Base-by-base conservation (phyloP, 305 asterid genomes). In the Euphrasia arctica region DNA sequence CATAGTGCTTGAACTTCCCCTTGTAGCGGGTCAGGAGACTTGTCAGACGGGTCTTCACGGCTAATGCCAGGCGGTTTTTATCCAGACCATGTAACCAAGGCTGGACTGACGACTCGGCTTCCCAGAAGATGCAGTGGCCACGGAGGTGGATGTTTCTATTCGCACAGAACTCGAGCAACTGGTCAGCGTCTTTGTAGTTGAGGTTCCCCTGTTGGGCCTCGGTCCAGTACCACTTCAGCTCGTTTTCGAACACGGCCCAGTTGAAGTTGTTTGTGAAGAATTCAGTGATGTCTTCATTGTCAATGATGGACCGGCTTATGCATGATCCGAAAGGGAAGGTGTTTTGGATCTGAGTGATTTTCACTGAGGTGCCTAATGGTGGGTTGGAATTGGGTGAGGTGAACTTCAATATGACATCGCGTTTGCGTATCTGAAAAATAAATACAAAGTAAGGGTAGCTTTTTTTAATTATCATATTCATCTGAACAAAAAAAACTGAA, bases 121-220 rank as follows among this genome's bases (percentile, higher is more conserved):
- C 98, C 98, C 98, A 91, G 85, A 91, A 91, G 72, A 91, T 89
- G 70, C 96, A 89, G 77, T 91, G 98, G 12, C 97, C 96, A 5
- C 95, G 90, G 45, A 82, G 84, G 8, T 74, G 77, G 63, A 75
- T 79, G 64, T 72, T 60, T 58, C 58, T 78, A 69, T 64, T 60
- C 29, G 67, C 32, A 55, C 80, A 76, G 25, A 75, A 14, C 73
- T 58, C 64, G 15, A 79, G 13, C 48, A 79, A 54, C 51, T 82
- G 85, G n/a, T 86, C 95, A 0, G 96, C 95, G 5, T 91, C 98
- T 74, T 75, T 80, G 79, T 91, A 91, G 71, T 86, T 86, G 65
- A 86, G 66, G 60, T 82, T 85, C 15, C 96, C 95, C 69, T 65
- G 77, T 52, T 86, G 95, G 4, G 95, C 68, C 66, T 91, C 98